phyloP scores from a whole-genome alignment of 2,329 filamentous ascomycete species.

The Periglandula ipomoeae region DNA sequence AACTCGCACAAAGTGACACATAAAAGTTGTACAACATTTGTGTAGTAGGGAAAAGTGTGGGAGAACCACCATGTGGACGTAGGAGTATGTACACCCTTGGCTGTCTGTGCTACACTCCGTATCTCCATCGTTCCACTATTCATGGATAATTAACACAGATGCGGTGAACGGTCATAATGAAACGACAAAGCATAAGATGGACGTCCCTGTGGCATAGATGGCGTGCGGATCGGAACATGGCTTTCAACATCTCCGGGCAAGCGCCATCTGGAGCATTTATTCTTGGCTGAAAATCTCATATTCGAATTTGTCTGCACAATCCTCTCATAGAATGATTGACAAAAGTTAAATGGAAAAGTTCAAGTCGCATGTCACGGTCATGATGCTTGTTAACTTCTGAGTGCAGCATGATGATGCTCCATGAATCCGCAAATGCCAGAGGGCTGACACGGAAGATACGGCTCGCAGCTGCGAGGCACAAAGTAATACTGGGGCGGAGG shows the following conservation, averaged over 20 bases:
- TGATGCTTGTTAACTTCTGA: background rate
- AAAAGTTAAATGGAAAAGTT: background rate
- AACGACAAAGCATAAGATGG: background rate
- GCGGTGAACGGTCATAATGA: background rate
- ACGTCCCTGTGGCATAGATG: background rate
- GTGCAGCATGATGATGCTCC: background rate
- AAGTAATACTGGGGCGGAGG: background rate
- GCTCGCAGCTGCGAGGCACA: background rate
- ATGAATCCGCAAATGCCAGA: background rate
- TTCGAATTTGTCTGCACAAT: too few relatives aligned
- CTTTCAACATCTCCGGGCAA: too few relatives aligned
- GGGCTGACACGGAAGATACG: background rate
- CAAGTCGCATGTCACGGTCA: background rate
- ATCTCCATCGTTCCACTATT: slow-evolving; percentile 2
- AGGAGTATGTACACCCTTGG: slow-evolving; percentile 3
- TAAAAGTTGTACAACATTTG: background rate
- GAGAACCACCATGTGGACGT: background rate
- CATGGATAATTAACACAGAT: background rate
- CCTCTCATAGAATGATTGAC: background rate
- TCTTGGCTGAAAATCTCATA: too few relatives aligned
- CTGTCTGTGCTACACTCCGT: background rate
- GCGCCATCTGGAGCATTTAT: too few relatives aligned
- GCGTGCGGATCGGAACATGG: too few relatives aligned
- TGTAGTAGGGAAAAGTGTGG: background rate
- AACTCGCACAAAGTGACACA: background rate